A percentile compares a stretch with the other conserved stretches of the same genome.
phyloP scores from a whole-genome alignment of 257 asterid species.

The Solanum appendiculatum region DNA sequence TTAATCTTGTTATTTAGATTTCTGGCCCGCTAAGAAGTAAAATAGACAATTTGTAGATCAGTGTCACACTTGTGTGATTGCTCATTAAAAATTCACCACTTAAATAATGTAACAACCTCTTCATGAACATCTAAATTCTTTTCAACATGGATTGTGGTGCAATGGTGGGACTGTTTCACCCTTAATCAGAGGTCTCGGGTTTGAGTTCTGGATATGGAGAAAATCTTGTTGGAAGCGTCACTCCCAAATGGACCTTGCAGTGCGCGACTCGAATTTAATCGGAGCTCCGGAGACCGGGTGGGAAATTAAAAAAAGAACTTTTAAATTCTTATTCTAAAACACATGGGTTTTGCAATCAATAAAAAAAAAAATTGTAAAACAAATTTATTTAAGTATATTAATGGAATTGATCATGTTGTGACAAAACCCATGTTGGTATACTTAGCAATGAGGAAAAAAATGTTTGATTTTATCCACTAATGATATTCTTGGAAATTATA shows the following conservation, averaged over 20 bases:
- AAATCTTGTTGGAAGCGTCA: too few relatives aligned
- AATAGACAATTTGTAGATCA: not conserved
- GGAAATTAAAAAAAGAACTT: too few relatives aligned
- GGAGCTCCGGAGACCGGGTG: too few relatives aligned
- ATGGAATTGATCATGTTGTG: not conserved
- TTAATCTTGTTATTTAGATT: not conserved
- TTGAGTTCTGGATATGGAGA: too few relatives aligned
- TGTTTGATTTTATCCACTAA: not conserved
- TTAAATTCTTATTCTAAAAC: not conserved
- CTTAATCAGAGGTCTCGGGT: too few relatives aligned
- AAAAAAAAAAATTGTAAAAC: not conserved
- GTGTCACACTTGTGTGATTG: not conserved
- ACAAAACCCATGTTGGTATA: not conserved
- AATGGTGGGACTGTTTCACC: too few relatives aligned
- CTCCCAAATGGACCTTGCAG: too few relatives aligned
- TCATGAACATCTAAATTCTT: not conserved
- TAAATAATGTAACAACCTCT: not conserved
- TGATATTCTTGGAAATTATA: not conserved
- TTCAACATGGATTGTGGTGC: too few relatives aligned
- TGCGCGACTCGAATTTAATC: too few relatives aligned
- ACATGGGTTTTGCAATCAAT: not conserved
- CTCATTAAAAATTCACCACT: not conserved
- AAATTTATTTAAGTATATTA: not conserved
- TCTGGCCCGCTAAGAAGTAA: not conserved
- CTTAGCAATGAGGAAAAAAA: not conserved